Percentiles rank a stretch among this genome's conserved stretches.
These are phyloP conservation scores for Nectriaceae sp. DNA, from an alignment of 2,329 filamentous ascomycete species.

Conservation along the genomic window DNA sequence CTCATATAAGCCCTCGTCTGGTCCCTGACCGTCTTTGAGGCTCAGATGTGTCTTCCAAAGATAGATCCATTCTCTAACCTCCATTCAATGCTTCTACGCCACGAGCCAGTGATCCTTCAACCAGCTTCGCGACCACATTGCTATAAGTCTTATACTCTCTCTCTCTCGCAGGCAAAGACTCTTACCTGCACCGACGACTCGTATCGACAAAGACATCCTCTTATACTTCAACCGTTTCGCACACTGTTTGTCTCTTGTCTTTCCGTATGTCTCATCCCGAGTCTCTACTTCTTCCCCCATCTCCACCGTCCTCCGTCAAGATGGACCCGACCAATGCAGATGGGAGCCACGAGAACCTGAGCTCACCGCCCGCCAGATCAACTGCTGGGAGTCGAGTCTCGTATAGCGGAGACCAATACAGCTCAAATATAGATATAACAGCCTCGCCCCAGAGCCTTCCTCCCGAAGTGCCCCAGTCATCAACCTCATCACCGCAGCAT, in stretches of 20 bases:
- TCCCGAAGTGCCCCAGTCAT: conserved; percentile 18
- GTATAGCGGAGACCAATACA: conserved; percentile 20
- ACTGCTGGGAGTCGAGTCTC: conserved; percentile 22
- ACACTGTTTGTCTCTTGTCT: conserved; percentile 16
- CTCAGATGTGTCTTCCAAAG: conserved; percentile 32
- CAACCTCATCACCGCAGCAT: conserved; percentile 23
- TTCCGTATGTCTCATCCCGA: conserved; percentile 34
- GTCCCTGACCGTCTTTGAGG: conserved; percentile 31
- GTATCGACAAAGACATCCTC: conserved; percentile 17
- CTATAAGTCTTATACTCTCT: conserved; percentile 23
- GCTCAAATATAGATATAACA: conserved; percentile 22
- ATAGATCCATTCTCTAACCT: conserved; percentile 28
- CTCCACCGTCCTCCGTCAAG: conserved; percentile 31
- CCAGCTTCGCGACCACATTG: conserved; percentile 16
- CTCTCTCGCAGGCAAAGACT: conserved; percentile 7
- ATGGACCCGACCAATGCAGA: conserved; percentile 30
- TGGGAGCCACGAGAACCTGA: conserved; percentile 28
- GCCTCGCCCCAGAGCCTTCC: conserved; percentile 25
- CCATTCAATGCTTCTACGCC: conserved; percentile 24
- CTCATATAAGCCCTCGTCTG: conserved; percentile 34
- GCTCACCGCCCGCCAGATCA: conserved; percentile 30
- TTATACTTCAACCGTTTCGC: conserved; percentile 19
- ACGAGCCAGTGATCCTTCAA: conserved; percentile 12
- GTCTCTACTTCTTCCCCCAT: conserved; percentile 28
- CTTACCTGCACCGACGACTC: conserved; percentile 20